Evolutionary conservation across 768 basidiomycete genomes (phyloP), one percentile per base, ranked within the genome.

Genomic region (Tubosaeta sp.): DNA sequence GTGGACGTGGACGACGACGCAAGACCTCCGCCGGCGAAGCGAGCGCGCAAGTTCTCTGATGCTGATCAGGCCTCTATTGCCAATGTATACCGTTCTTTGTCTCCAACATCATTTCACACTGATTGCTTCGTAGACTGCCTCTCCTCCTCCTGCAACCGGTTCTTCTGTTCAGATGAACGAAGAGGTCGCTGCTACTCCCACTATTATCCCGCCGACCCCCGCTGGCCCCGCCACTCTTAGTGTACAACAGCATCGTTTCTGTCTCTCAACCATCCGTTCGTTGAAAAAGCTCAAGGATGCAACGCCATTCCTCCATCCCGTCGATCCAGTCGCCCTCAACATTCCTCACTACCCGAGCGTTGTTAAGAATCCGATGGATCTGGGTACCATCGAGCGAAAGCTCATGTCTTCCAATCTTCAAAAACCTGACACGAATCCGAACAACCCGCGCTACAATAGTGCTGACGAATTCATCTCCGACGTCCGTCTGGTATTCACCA

Each of bases 321-420:
- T 99, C 51, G 97, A 99, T 68, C 79, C 85, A 19, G 79, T 94
- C 59, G 86, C 83, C 8, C 74, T 92, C 59, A 83, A 82, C 55
- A 83, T 91, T 55, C 95, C 93, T 9, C 92, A 95, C 67, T 99
- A 99, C 62, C 81, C 81, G 33, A 77, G 77, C 42, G 83, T 98
- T 65, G 82, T 99, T 71, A 90, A 85, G 64, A 81, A 78, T 26
- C 97, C 97, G 0, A 97, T 97, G 91, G 97, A 98, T 67, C 79
- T 99, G 43, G 79, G 84, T 4, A 97, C 95, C 41, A 82, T 97
- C 53, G 95, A 98, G 71, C 82, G 82, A 62, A 97, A 97, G 72
- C 76, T 98, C 39, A 62, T 59, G 32, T 82, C 87, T 1, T 91
- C 91, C 13, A 95, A 91, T 62, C 85, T 88, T 3, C 60, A 73